Conservation (phyloP, 306 rosid species). For the Carpinus viminea region DNA sequence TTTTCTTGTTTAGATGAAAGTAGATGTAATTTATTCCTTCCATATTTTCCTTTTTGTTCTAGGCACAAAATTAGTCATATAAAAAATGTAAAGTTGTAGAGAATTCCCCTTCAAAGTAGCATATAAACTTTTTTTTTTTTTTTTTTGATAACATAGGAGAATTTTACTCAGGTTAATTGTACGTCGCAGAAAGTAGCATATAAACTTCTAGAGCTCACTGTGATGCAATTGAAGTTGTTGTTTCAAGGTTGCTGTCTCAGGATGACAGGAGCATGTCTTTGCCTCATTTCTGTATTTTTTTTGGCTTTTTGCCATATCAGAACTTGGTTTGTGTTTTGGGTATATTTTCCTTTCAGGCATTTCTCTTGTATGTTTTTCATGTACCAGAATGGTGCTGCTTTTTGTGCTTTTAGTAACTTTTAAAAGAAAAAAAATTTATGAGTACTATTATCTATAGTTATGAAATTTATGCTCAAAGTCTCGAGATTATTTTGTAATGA, state of each 20-base stretch:
- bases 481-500: background rate
- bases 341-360: background rate
- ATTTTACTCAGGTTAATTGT: too few species aligned
- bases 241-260: background rate
- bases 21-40: background rate
- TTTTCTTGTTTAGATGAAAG: background rate
- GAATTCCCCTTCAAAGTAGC: conserved; percentile 3
- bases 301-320: background rate
- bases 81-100: background rate
- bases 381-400: background rate
- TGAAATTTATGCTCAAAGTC: background rate
- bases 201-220: background rate
- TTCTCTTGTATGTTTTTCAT: background rate
- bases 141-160: too few species aligned
- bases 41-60: background rate
- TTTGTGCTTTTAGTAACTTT: background rate
- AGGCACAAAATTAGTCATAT: background rate
- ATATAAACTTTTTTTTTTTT: background rate
- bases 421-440: background rate
- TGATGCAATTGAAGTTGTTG: background rate
- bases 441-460: background rate
- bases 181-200: conserved; percentile 2
- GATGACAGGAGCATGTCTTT: background rate
- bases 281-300: background rate
- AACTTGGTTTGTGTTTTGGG: background rate